phyloP scores from a whole-genome alignment of 768 basidiomycete genomes.

The Mycena latifolia region DNA sequence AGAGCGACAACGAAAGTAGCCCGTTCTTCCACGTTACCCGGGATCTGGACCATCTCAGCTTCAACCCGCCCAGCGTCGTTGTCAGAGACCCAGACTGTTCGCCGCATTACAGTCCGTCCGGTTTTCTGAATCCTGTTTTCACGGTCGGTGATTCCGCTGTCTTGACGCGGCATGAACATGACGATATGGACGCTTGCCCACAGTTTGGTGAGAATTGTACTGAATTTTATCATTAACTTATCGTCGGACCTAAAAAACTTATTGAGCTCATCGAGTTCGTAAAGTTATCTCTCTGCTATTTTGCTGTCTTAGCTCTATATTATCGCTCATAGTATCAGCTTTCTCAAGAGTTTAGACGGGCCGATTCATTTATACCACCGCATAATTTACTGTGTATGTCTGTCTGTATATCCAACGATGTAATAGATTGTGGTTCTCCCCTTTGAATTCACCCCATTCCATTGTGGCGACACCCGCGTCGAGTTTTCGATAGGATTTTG shows the following conservation, averaged over 20 bases:
- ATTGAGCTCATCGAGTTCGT: constrained; percentile 13
- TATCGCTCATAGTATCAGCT: constrained; percentile 25
- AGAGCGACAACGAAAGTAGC: constrained; percentile 51
- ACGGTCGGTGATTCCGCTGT: constrained; percentile 38
- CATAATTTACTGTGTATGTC: constrained; percentile 36
- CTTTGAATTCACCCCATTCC: neutral
- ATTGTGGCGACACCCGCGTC: constrained; percentile 20
- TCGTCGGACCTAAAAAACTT: constrained; percentile 22
- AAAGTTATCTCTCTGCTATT: constrained; percentile 31
- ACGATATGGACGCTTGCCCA: constrained; percentile 54
- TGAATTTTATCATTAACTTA: constrained; percentile 35
- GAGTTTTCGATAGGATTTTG: constrained; percentile 5
- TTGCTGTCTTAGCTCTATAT: constrained; percentile 12
- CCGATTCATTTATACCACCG: constrained; percentile 24
- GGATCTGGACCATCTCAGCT: constrained; percentile 67
- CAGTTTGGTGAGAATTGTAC: constrained; percentile 61
- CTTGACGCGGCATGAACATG: constrained; percentile 47
- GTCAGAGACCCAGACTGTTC: constrained; percentile 45
- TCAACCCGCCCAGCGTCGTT: constrained; percentile 50
- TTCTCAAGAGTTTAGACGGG: constrained; percentile 16
- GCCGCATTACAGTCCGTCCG: constrained; percentile 44
- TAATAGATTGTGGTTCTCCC: constrained; percentile 23
- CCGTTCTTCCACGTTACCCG: constrained; percentile 54
- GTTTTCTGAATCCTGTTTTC: constrained; percentile 36
- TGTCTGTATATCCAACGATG: constrained; percentile 12